Evolutionary conservation across 805 yeast species (phyloP).

Genomic region (Metschnikowia anglica): DNA sequence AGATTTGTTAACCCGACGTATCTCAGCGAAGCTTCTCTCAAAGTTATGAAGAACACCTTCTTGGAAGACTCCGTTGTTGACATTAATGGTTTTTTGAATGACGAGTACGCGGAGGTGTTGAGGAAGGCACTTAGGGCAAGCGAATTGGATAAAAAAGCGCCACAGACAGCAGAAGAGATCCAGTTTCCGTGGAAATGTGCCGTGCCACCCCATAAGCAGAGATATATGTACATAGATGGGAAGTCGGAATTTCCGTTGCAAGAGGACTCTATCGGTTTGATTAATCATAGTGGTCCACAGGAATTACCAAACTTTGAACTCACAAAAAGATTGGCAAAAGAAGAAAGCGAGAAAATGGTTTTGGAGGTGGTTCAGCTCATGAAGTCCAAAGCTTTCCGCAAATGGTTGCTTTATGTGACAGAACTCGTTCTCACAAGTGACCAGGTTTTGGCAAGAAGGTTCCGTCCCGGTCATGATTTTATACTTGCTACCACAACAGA

Average conservation of each 20-base stretch:
- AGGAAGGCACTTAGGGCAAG: slow-evolving; percentile 48
- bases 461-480: slow-evolving; percentile 94
- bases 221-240: slow-evolving; percentile 82
- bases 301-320: slow-evolving; percentile 58
- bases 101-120: slow-evolving; percentile 49
- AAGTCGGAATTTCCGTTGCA: slow-evolving; percentile 36
- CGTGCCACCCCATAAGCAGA: slow-evolving; percentile 89
- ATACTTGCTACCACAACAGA: slow-evolving; percentile 77
- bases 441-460: slow-evolving; percentile 74
- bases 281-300: slow-evolving; percentile 42
- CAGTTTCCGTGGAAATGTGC: slow-evolving; percentile 84
- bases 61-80: slow-evolving; percentile 68
- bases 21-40: slow-evolving; percentile 30
- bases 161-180: slow-evolving; percentile 55
- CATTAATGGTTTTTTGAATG: slow-evolving; percentile 60
- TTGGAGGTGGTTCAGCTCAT: slow-evolving; percentile 58
- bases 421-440: slow-evolving; percentile 61
- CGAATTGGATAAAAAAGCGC: slow-evolving; percentile 64
- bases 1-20: slow-evolving; percentile 58
- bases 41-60: slow-evolving; percentile 51
- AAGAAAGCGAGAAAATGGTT: slow-evolving; percentile 40
- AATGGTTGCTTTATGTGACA: slow-evolving; percentile 67
- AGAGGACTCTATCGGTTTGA: slow-evolving; percentile 30
- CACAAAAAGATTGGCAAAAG: slow-evolving; percentile 17
- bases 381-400: slow-evolving; percentile 59